phyloP scores from a whole-genome alignment of 768 basidiomycete species.

The Naganishia randhawae region DNA sequence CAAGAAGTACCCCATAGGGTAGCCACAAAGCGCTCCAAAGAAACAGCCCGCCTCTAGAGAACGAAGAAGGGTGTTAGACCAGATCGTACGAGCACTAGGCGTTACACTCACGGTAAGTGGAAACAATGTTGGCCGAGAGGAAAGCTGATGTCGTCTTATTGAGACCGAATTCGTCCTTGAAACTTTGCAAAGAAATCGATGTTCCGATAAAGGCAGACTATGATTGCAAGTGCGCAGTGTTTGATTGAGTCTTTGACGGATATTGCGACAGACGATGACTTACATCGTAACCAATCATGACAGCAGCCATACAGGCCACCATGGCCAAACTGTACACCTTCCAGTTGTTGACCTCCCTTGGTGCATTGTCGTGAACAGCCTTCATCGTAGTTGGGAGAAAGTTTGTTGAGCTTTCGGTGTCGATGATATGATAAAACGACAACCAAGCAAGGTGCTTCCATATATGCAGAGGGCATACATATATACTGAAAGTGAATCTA shows the following conservation, averaged over 20 bases:
- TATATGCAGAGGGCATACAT: background rate
- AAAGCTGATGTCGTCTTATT: conserved; percentile 29
- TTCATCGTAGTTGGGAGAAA: background rate
- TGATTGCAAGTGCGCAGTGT: background rate
- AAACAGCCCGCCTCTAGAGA: conserved; percentile 21
- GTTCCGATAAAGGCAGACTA: conserved; percentile 56
- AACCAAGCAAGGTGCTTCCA: background rate
- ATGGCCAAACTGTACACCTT: conserved; percentile 51
- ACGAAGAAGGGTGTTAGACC: background rate
- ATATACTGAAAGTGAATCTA: background rate
- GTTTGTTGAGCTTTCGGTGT: background rate
- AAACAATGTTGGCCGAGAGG: conserved; percentile 55
- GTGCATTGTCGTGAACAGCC: conserved; percentile 11
- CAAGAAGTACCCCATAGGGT: conserved; percentile 28
- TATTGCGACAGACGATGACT: conserved; percentile 1
- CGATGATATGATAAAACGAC: background rate
- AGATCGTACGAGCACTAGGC: background rate
- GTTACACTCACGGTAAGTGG: conserved; percentile 53
- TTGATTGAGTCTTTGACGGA: conserved; percentile 36
- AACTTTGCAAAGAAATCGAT: conserved; percentile 52
- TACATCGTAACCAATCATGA: conserved; percentile 50
- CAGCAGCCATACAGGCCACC: conserved; percentile 52
- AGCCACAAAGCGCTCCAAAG: conserved; percentile 26
- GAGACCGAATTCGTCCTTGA: conserved; percentile 56
- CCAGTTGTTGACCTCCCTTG: conserved; percentile 51